Percentiles rank a stretch among this genome's conserved stretches.
Conservation (phyloP, 2,329 filamentous ascomycete genomes). For the Lasiodiplodia gonubiensis region DNA sequence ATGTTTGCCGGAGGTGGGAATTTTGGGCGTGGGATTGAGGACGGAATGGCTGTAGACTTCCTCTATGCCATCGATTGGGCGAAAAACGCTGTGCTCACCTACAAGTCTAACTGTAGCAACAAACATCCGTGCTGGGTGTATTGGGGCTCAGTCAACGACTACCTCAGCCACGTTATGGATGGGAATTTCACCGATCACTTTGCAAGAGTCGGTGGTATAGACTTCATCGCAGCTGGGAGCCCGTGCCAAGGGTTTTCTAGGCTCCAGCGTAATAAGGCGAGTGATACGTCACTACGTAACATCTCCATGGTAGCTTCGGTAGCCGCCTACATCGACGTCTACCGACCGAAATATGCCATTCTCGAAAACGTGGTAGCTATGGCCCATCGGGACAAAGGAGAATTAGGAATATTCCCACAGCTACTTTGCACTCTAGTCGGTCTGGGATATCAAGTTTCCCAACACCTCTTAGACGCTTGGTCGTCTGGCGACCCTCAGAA, state of each 20-base stretch:
- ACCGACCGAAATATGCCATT: slow-evolving; percentile 74
- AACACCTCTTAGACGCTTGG: slow-evolving; percentile 73
- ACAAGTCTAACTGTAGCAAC: slow-evolving; percentile 67
- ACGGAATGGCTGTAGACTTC: slow-evolving; percentile 69
- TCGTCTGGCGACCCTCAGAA: slow-evolving; percentile 69
- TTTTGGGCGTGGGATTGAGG: slow-evolving; percentile 77
- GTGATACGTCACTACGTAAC: slow-evolving; percentile 66
- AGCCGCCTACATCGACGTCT: slow-evolving; percentile 74
- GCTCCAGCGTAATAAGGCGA: slow-evolving; percentile 65
- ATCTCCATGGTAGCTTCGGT: slow-evolving; percentile 80
- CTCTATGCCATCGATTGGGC: slow-evolving; percentile 72
- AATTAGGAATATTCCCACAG: slow-evolving; percentile 74
- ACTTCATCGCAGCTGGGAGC: slow-evolving; percentile 73
- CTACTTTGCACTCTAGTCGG: slow-evolving; percentile 75
- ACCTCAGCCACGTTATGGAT: slow-evolving; percentile 62
- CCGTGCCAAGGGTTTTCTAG: slow-evolving; percentile 79
- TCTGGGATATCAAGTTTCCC: slow-evolving; percentile 75
- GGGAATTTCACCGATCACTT: slow-evolving; percentile 57
- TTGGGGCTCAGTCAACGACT: slow-evolving; percentile 74
- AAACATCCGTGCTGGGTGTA: slow-evolving; percentile 59
- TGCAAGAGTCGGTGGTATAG: slow-evolving; percentile 66
- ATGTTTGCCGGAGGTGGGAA: slow-evolving; percentile 81
- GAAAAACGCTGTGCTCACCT: slow-evolving; percentile 69
- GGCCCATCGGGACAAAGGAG: slow-evolving; percentile 55
- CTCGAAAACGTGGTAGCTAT: slow-evolving; percentile 79